Base-by-base conservation (phyloP, 371 early-diverging fungal species). In the Dentiscutata heterogama region DNA sequence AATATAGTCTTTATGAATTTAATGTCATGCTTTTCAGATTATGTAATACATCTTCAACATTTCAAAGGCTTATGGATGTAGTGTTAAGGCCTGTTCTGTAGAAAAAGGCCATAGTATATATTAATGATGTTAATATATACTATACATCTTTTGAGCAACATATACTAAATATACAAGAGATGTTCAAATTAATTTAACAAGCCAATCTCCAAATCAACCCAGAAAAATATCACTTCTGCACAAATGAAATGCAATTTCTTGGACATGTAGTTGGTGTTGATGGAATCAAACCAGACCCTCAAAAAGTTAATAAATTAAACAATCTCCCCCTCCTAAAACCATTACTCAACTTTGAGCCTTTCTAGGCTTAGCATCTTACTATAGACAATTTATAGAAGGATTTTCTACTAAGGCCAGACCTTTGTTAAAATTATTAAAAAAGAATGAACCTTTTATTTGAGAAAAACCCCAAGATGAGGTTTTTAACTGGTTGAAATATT, bases 341-440 rank as follows among this genome's bases (percentile, higher is more conserved):
- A 86, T 85, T 0, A 83, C 73, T 39, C 86, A 89, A 46, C 82
- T 90, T 0, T 85, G 85, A 51, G 78, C 78, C 10, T 89, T 90
- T 50, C 60, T 90, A 4, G 89, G 89, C 0, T 35, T 89, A 3
- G 77, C 84, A 0, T 82, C 83, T 54, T 88, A 86, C 61, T 90
- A 89, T 65, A 85, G 85, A 5, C 46, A 85, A 0, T 89, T 90
- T 53, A 85, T 90, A 13, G 4, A 56, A 3, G 72, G 82, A 13
- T 89, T 86, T 76, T 81, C 89, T 5, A 46, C 83, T 3, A 84
- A 88, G 6, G 88, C 86, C 3, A 25, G 82, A 0, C 90, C 91
- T 0, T 73, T 92, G 0, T 89, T 86, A 0, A 75, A 85, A 39
- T 81, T 91, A 0, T 83, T 90, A n/a, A 61, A 54, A 16, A 84